These are phyloP conservation scores for Diplodia scrobiculata DNA, from an alignment of 2,329 filamentous ascomycete species.

Conservation along the genomic window DNA sequence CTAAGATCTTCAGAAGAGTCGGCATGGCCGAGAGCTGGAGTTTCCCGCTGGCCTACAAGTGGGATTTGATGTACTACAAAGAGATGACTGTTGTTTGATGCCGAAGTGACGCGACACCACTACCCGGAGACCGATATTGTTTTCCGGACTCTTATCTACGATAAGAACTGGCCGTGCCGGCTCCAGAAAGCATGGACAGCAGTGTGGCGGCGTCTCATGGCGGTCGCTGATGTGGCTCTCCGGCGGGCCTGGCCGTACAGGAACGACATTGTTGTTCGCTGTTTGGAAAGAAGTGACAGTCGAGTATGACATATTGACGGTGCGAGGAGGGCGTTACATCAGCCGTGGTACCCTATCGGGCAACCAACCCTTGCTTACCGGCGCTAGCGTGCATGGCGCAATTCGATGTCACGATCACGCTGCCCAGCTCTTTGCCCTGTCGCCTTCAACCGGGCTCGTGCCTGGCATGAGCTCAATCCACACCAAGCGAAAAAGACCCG, in stretches of 20 bases:
- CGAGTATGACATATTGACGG: background rate
- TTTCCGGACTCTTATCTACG: background rate
- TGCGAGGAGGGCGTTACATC: background rate
- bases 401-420: conserved; percentile 10
- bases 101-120: background rate
- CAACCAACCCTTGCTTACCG: background rate
- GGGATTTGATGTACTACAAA: conserved; percentile 8
- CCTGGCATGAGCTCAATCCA: background rate
- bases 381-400: conserved; percentile 12
- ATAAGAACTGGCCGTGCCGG: background rate
- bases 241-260: no score
- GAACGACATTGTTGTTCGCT: no score
- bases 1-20: background rate
- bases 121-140: no score
- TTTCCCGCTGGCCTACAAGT: conserved; percentile 10
- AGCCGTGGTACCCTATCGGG: background rate
- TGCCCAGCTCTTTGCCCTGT: background rate
- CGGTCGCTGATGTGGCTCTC: no score
- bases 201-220: no score
- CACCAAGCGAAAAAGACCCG: background rate
- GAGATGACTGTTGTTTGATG: conserved; percentile 1
- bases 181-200: background rate
- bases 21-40: conserved; percentile 12
- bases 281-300: background rate
- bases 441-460: background rate